Percentiles rank a stretch among this genome's conserved stretches.
Conservation (phyloP, 2,329 filamentous ascomycete species). For the Fusarium pseudograminearum region DNA sequence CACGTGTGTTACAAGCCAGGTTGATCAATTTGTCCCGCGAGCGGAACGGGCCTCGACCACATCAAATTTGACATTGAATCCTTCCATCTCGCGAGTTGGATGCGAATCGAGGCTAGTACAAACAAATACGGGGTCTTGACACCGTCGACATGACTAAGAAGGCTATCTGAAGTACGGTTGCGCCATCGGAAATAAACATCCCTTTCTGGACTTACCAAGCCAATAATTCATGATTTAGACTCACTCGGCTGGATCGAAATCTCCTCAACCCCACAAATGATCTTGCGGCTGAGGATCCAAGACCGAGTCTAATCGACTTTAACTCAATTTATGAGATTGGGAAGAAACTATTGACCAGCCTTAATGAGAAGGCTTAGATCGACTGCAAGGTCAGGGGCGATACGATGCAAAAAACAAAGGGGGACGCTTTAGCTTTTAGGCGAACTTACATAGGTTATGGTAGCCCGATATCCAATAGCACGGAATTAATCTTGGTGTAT, state of each 20-base stretch:
- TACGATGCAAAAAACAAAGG: not conserved
- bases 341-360: not conserved
- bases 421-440: too few relatives aligned
- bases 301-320: not conserved
- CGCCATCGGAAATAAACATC: not conserved
- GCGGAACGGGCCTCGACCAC: not conserved
- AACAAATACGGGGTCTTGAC: fast-evolving
- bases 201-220: not conserved
- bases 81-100: not conserved
- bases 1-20: not conserved
- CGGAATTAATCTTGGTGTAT: too few relatives aligned
- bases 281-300: not conserved
- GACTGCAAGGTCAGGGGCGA: not conserved
- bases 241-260: not conserved
- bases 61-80: not conserved
- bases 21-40: not conserved
- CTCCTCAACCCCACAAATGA: not conserved
- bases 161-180: not conserved
- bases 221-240: not conserved
- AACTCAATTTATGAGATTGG: not conserved
- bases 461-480: too few relatives aligned
- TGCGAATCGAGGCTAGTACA: not conserved
- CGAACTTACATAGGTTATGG: too few relatives aligned
- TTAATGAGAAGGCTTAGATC: not conserved
- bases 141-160: not conserved